Evolutionary conservation across 345 rosid species (phyloP).

Genomic region (Clausena lansium): DNA sequence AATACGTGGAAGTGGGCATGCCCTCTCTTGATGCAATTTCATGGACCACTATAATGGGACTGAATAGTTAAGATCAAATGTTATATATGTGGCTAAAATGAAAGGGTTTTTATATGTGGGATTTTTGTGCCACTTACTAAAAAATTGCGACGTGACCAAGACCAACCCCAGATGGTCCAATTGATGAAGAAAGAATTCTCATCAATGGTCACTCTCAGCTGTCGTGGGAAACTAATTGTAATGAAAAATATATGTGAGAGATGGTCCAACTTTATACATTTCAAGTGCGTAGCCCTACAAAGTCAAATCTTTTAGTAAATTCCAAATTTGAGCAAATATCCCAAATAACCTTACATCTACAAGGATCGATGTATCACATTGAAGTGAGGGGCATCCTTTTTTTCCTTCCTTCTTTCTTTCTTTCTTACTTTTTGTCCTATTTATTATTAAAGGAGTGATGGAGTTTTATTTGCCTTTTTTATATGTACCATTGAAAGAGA

Average conservation of each 20-base stretch:
- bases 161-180: slow-evolving; percentile 23
- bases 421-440: no score
- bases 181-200: slow-evolving; percentile 12
- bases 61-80: background rate
- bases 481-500: no score
- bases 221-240: background rate
- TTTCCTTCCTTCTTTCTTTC: no score
- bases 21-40: background rate
- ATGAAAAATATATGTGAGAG: background rate
- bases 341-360: background rate
- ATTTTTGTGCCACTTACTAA: slow-evolving; percentile 13
- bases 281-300: background rate
- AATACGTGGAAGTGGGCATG: background rate
- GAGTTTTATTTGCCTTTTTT: no score
- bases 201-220: background rate
- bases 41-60: slow-evolving; percentile 18
- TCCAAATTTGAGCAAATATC: background rate
- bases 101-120: slow-evolving; percentile 3
- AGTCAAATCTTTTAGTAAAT: slow-evolving; percentile 3
- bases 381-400: no score
- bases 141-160: slow-evolving; percentile 13
- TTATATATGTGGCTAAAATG: slow-evolving; percentile 8
- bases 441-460: no score
- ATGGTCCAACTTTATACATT: background rate
- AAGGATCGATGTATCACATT: no score